Percentiles rank a stretch among this genome's conserved stretches.
Evolutionary conservation across 225 moss, liverwort and hornwort species (phyloP).

Genomic region (Bryum argenteum): DNA sequence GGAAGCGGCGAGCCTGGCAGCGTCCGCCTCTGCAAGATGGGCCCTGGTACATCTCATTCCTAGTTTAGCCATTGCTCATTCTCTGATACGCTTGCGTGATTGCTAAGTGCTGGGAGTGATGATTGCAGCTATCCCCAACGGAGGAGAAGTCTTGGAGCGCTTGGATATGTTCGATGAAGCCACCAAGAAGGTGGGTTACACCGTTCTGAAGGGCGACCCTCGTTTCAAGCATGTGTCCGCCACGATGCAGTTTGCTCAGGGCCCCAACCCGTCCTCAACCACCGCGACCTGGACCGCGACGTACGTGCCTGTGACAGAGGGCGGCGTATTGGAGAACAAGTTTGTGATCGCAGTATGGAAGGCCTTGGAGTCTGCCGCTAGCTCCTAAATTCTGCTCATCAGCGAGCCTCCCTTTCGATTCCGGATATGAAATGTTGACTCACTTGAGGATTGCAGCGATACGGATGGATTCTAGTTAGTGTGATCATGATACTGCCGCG

Average conservation of each 20-base stretch:
- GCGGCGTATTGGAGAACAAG: slow-evolving; percentile 21
- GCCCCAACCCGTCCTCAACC: slow-evolving; percentile 33
- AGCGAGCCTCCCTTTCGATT: too few relatives aligned
- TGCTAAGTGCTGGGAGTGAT: background rate
- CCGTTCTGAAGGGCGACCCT: slow-evolving; percentile 31
- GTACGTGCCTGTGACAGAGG: slow-evolving; percentile 34
- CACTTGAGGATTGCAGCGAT: too few relatives aligned
- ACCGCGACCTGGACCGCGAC: slow-evolving; percentile 37
- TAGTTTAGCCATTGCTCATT: too few relatives aligned
- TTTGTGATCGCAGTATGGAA: slow-evolving; percentile 1
- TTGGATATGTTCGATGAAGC: slow-evolving; percentile 23
- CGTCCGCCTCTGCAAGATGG: slow-evolving; percentile 40
- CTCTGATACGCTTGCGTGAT: background rate
- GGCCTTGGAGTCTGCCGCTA: background rate
- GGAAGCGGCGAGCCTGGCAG: slow-evolving; percentile 38
- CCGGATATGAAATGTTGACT: too few relatives aligned
- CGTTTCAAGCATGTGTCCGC: slow-evolving; percentile 42
- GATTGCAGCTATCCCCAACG: slow-evolving; percentile 32
- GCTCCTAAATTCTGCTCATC: background rate
- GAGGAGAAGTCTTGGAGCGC: slow-evolving; percentile 33
- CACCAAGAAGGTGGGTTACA: slow-evolving; percentile 35
- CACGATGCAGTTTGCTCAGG: slow-evolving; percentile 21
- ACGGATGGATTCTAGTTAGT: too few relatives aligned
- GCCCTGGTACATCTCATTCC: slow-evolving; percentile 24
- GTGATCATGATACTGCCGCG: too few relatives aligned